A percentile compares a stretch with the other conserved stretches of the same genome.
phyloP scores from a whole-genome alignment of 306 rosid species.

The Spatholobus suberectus region DNA sequence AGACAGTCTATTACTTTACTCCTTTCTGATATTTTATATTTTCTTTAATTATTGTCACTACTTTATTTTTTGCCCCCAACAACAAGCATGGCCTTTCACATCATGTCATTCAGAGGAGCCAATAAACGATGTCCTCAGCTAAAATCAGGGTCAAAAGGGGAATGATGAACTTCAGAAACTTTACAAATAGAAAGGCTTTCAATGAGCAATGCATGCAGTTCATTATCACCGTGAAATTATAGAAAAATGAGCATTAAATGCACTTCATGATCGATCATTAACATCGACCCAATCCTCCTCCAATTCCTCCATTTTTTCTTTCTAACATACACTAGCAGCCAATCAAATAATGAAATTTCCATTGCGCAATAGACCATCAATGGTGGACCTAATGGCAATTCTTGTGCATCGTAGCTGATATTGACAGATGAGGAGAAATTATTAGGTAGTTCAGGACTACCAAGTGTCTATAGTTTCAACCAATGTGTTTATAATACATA shows the following conservation, averaged over 20 bases:
- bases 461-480: too few relatives aligned
- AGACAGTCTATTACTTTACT: not conserved
- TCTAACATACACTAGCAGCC: not conserved
- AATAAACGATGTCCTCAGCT: not conserved
- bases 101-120: not conserved
- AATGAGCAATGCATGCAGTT: constrained; percentile 2
- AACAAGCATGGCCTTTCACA: not conserved
- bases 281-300: not conserved
- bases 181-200: not conserved
- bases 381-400: constrained; percentile 35
- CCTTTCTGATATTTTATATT: not conserved
- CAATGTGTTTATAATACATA: too few relatives aligned
- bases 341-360: not conserved
- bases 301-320: not conserved
- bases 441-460: too few relatives aligned
- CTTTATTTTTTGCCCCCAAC: not conserved
- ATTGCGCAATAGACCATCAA: not conserved
- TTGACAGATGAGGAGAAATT: too few relatives aligned
- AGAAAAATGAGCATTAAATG: constrained; percentile 25
- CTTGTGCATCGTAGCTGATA: constrained; percentile 28
- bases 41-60: not conserved
- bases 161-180: constrained; percentile 1
- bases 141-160: not conserved
- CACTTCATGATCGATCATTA: not conserved
- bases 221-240: not conserved